Base-by-base conservation (phyloP, 139 green algal species). In the Marvania coccoides region DNA sequence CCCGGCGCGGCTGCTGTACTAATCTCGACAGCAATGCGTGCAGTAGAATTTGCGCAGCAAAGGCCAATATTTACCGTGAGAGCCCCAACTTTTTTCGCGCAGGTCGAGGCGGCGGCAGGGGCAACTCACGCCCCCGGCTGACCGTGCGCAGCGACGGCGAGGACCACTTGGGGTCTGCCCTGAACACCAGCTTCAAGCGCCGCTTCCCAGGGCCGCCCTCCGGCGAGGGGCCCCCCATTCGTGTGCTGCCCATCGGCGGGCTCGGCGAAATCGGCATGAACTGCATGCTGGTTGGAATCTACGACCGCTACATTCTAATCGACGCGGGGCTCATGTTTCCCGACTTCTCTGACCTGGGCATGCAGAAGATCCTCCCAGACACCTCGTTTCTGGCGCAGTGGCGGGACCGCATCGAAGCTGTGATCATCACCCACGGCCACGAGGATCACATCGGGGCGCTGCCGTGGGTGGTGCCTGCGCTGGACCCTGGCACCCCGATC, bases 211-310 rank as follows among this genome's bases (percentile, higher is more conserved):
- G 87, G 1, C 87, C 88, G 10, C 86, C 88, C 8, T 45, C 72
- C 0, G 74, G 69, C 9, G 54, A 85, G 19, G 92, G 91, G 2
- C 83, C 85, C 0, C 93, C 93, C 7, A 73, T 99, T 26, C 81
- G 93, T 0, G 69, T 99, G 10, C 74, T 99, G 66, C 94, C 94
- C n/a, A 90, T 99, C 26, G 94, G 94, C 4, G 94, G 94, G 1
- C 78, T 99, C 33, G 94, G 94, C 0, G 94, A 99, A 77, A 99
- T 99, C 63, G 94, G 94, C 67, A 99, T 99, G 94, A 99, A 99
- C 81, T 99, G 94, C 86, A 98, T 98, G 94, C 82, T 99, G 26
- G 78, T 98, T 15, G 94, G 94, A 1, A 78, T 90, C 28, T 60
- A 85, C 23, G 94, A 98, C 72, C 77, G 94, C n/a, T 99, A 98